phyloP scores from a whole-genome alignment of 2,329 filamentous ascomycete species.

The Epichloe amarillans region DNA sequence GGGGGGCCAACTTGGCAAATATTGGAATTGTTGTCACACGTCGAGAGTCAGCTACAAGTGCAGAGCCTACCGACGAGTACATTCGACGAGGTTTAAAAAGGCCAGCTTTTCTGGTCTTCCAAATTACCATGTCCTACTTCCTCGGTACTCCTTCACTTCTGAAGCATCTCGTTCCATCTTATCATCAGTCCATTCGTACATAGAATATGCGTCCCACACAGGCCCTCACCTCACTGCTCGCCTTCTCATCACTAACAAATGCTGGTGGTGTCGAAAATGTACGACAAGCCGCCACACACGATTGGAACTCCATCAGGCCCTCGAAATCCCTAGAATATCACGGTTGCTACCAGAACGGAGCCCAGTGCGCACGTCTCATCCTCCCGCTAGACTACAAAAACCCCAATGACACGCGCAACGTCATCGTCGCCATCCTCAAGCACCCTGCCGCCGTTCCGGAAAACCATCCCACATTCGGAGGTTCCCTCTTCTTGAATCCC shows the following conservation, averaged over 20 bases:
- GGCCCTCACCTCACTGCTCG: background rate
- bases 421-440: conserved; percentile 25
- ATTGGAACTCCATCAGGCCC: conserved; percentile 8
- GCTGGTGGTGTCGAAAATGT: background rate
- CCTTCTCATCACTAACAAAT: background rate
- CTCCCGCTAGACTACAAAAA: conserved; percentile 27
- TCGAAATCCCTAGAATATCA: conserved; percentile 12
- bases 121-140: too few relatives aligned
- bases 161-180: too few relatives aligned
- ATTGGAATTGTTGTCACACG: background rate
- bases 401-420: conserved; percentile 11
- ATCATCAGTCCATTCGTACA: background rate
- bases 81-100: too few relatives aligned
- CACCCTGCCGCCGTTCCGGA: conserved; percentile 22
- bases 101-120: too few relatives aligned
- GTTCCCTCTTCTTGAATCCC: conserved; percentile 25
- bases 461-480: conserved; percentile 22
- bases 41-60: background rate
- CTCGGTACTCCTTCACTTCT: too few relatives aligned
- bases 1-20: background rate
- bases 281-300: background rate
- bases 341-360: conserved; percentile 19
- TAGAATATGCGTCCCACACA: background rate
- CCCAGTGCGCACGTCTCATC: conserved; percentile 27
- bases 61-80: fast-evolving